A percentile compares a stretch with the other conserved stretches of the same genome.
These are phyloP conservation scores for Cymbidium sinense DNA, from an alignment of 106 monocot genomes.

Conservation along the genomic window DNA sequence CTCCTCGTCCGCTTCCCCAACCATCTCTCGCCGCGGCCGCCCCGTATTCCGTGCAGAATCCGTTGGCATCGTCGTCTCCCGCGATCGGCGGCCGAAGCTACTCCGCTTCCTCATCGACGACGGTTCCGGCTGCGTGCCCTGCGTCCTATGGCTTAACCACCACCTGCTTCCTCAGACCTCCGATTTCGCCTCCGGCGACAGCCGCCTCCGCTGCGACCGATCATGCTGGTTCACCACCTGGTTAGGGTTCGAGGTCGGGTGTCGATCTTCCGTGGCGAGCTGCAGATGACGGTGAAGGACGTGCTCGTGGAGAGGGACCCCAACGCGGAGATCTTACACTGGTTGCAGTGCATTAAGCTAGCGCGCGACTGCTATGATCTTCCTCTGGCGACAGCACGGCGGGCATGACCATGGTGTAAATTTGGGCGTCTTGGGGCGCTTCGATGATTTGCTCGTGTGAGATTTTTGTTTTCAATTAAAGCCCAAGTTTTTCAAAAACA, in stretches of 20 bases:
- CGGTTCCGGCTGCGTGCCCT: slow-evolving; percentile 73
- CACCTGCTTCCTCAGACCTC: background rate
- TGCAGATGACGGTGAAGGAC: slow-evolving; percentile 70
- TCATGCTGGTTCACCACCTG: slow-evolving; percentile 41
- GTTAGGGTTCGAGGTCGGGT: slow-evolving; percentile 70
- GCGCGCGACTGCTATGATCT: slow-evolving; percentile 27
- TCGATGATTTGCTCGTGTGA: background rate
- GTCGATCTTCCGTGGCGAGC: slow-evolving; percentile 29
- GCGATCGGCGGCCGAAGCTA: slow-evolving; percentile 34
- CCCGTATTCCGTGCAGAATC: slow-evolving; percentile 40
- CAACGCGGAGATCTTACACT: slow-evolving; percentile 60
- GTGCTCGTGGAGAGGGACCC: slow-evolving; percentile 68
- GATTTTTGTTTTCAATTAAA: background rate
- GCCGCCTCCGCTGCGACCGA: slow-evolving; percentile 18
- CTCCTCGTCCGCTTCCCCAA: slow-evolving; percentile 1
- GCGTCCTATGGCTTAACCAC: slow-evolving; percentile 90
- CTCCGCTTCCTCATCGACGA: slow-evolving; percentile 74
- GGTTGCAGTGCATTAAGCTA: slow-evolving; percentile 66
- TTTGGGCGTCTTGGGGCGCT: background rate
- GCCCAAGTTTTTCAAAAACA: too few relatives aligned
- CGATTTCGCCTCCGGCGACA: background rate
- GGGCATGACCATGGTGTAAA: background rate
- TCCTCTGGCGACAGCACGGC: background rate
- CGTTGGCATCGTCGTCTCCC: slow-evolving; percentile 51
- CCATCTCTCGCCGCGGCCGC: slow-evolving; percentile 8